Evolutionary conservation across 768 basidiomycete genomes (phyloP).

Genomic region (Boletus bicolor): DNA sequence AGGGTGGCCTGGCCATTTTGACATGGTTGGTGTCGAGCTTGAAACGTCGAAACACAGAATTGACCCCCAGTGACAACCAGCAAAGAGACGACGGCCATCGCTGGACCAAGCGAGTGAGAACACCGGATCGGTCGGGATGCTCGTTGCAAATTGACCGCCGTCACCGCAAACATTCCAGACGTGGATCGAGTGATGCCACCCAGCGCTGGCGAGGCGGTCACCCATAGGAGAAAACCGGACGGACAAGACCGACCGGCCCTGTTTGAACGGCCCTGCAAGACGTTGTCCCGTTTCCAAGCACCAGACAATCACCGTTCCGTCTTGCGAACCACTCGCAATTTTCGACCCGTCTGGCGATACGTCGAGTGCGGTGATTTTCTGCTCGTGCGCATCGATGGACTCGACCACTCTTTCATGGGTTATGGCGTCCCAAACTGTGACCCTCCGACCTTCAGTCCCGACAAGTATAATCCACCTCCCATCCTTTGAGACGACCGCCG

Average conservation of each 20-base stretch:
- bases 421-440: constrained; percentile 10
- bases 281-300: constrained; percentile 12
- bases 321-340: constrained; percentile 23
- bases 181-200: constrained; percentile 3
- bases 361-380: constrained; percentile 19
- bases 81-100: constrained; percentile 16
- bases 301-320: constrained; percentile 23
- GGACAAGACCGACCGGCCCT: constrained; percentile 5
- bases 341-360: constrained; percentile 17
- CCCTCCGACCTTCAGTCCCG: neutral
- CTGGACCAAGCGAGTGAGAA: constrained; percentile 20
- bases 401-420: constrained; percentile 5
- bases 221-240: constrained; percentile 24
- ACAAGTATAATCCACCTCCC: constrained; percentile 14
- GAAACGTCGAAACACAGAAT: constrained; percentile 14
- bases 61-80: constrained; percentile 13
- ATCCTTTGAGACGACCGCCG: constrained; percentile 13
- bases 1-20: constrained; percentile 8
- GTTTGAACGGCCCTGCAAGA: constrained; percentile 20
- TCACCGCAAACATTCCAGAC: constrained; percentile 4
- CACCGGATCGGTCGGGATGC: constrained; percentile 2
- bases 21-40: neutral
- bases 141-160: neutral
- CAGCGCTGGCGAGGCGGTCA: constrained; percentile 15
- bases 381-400: constrained; percentile 9